Base-by-base conservation (phyloP, 805 yeast genomes). In the Candida xiaguanensis region DNA sequence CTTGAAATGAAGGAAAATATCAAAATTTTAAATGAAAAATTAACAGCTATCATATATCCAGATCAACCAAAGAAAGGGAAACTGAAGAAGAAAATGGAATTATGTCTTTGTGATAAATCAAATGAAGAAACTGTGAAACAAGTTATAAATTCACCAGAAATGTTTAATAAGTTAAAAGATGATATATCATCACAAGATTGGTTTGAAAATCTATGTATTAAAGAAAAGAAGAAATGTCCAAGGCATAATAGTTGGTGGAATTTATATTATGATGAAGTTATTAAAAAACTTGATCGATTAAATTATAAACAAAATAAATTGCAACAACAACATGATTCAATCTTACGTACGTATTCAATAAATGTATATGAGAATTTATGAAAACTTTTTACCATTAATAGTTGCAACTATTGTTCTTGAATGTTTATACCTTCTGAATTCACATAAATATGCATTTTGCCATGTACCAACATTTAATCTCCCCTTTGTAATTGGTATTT, bases 371-470 rank as follows among this genome's bases (percentile, higher is more conserved):
- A 58, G 35, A 20, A 20, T 14, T 20, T 14, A 31, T 34, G 23
- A 38, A 5, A 5, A 16, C 19, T 51, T 49, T 54, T 67, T 74
- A 3, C 93, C 95, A 48, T 84, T 77, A 47, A 85, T 71, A 0
- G 95, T 85, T 8, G 87, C 90, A 9, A 85, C 80, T 18, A 85
- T 63, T 39, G 73, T 72, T 51, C 95, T 72, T 7, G 80, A 60
- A 52, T 85, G 91, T 48, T 65, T 61, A 56, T 77, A 72, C 33
- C 69, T 67, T 50, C 95, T 71, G 60, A 86, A 85, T 56, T 85
- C 95, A 52, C 85, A 67, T 36, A 82, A 65, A 70, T 84, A 85
- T 30, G 86, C 73, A 0, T 93, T 95, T 55, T 85, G 95, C 95
- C 95, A 86, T 0, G 93, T 85, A 1, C 95, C 95, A 0, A 81